Conservation (phyloP, 441 rosid genomes). For the Breynia disticha region DNA sequence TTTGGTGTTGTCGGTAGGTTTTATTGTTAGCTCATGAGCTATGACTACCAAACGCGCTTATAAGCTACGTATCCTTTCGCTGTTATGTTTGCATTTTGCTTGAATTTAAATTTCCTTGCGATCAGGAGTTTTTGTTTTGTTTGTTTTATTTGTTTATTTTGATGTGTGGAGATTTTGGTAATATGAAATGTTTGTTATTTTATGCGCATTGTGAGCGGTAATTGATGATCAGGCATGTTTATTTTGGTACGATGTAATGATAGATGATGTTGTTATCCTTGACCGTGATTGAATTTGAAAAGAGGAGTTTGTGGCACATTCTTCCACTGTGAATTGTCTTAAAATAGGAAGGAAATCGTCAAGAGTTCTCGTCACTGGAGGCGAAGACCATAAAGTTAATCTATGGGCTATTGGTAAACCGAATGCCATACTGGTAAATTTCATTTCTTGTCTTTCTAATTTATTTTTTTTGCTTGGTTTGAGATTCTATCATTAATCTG, state of each 20-base stretch:
- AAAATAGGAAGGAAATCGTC: conserved; percentile 97
- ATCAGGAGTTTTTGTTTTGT: background rate
- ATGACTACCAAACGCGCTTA: conserved; percentile 99
- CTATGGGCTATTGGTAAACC: conserved; percentile 99
- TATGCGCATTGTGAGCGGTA: background rate
- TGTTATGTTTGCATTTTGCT: background rate
- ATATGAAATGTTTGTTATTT: background rate
- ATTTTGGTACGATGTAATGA: no score
- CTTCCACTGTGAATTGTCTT: conserved; percentile 88
- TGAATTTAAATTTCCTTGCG: background rate
- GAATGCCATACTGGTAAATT: conserved; percentile 82
- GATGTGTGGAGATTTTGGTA: no score
- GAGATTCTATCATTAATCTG: background rate
- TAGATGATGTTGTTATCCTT: conserved; percentile 30
- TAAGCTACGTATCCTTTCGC: conserved; percentile 97
- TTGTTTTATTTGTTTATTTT: background rate
- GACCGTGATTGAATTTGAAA: conserved; percentile 22
- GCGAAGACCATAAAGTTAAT: conserved; percentile 97
- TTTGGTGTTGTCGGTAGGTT: conserved; percentile 1
- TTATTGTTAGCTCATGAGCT: conserved; percentile 11
- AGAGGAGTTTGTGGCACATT: conserved; percentile 99
- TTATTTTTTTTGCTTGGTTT: background rate
- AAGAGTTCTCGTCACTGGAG: conserved; percentile 87
- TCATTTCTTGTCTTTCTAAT: background rate
- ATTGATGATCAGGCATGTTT: background rate